Evolutionary conservation across 208 protist genomes (phyloP).

Genomic region (Trypanosoma conorhini): DNA sequence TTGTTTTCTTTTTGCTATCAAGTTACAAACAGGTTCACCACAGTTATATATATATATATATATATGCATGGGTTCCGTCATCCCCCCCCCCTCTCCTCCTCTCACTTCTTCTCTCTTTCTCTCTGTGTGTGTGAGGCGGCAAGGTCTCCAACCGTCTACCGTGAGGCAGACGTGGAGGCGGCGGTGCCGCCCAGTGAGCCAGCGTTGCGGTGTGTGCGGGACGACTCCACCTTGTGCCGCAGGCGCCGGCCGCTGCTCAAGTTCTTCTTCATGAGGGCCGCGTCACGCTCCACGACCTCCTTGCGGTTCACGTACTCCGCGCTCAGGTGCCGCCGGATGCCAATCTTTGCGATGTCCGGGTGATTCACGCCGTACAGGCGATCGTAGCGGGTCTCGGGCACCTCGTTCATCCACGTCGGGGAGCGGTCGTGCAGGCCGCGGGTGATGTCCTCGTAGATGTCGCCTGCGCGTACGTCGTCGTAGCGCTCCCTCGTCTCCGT

Average conservation of each 20-base stretch:
- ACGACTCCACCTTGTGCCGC: constrained; percentile 66
- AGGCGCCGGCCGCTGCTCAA: constrained; percentile 71
- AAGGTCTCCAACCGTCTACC: neutral
- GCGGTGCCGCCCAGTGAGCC: constrained; percentile 35
- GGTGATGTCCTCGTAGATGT: constrained; percentile 81
- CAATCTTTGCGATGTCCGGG: constrained; percentile 83
- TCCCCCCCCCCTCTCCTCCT: neutral
- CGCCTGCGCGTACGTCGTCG: constrained; percentile 78
- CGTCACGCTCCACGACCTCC: constrained; percentile 79
- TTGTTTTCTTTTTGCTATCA: neutral
- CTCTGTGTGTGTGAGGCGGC: neutral
- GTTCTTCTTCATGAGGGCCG: constrained; percentile 70
- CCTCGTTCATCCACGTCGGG: constrained; percentile 84
- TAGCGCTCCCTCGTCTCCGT: constrained; percentile 49
- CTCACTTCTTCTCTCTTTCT: neutral
- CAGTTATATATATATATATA: neutral
- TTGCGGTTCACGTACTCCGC: constrained; percentile 80
- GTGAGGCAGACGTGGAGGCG: constrained; percentile 1
- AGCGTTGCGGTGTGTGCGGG: constrained; percentile 77
- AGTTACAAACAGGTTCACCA: no score
- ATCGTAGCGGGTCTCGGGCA: constrained; percentile 90
- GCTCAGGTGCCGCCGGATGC: constrained; percentile 81
- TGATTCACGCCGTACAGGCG: constrained; percentile 84
- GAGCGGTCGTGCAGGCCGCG: constrained; percentile 75
- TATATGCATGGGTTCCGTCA: no score